Percentiles rank a stretch among this genome's conserved stretches.
Evolutionary conservation across 2,329 filamentous ascomycete species (phyloP).

Genomic region (Ilyonectria robusta): DNA sequence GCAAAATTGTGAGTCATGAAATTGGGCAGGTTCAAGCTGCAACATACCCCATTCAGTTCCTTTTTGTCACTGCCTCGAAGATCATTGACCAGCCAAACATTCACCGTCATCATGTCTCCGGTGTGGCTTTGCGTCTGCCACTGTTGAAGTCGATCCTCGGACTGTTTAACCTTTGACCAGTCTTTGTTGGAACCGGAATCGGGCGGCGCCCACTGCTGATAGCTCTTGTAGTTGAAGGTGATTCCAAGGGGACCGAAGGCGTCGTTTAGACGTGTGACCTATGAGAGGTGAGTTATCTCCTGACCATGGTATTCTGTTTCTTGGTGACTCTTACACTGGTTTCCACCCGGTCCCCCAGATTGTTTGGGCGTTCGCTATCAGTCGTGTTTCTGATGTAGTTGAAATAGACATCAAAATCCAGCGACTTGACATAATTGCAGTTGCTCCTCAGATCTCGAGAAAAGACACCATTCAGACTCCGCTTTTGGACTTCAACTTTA

Average conservation of each 20-base stretch:
- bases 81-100: constrained; percentile 26
- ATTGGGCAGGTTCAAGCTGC: too few species aligned
- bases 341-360: constrained; percentile 5
- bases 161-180: constrained; percentile 23
- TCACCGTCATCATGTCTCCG: constrained; percentile 25
- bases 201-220: constrained; percentile 20
- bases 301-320: background rate
- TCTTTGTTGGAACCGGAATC: constrained; percentile 18
- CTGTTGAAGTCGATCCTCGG: constrained; percentile 6
- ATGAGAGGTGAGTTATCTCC: background rate
- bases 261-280: constrained; percentile 21
- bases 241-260: constrained; percentile 10
- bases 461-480: background rate
- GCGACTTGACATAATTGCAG: constrained; percentile 21
- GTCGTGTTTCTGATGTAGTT: constrained; percentile 18
- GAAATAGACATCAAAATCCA: constrained; percentile 26
- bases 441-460: constrained; percentile 5
- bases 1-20: background rate
- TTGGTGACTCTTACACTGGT: constrained; percentile 10
- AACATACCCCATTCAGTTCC: constrained; percentile 22
- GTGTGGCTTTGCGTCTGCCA: constrained; percentile 20
- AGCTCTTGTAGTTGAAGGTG: constrained; percentile 20
- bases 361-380: constrained; percentile 18
- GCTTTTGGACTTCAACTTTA: constrained; percentile 19
- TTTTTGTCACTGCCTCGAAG: constrained; percentile 11